Evolutionary conservation across 2,329 filamentous ascomycete genomes (phyloP), one percentile per base, ranked within the genome.

Genomic region (Monilinia fructicola): DNA sequence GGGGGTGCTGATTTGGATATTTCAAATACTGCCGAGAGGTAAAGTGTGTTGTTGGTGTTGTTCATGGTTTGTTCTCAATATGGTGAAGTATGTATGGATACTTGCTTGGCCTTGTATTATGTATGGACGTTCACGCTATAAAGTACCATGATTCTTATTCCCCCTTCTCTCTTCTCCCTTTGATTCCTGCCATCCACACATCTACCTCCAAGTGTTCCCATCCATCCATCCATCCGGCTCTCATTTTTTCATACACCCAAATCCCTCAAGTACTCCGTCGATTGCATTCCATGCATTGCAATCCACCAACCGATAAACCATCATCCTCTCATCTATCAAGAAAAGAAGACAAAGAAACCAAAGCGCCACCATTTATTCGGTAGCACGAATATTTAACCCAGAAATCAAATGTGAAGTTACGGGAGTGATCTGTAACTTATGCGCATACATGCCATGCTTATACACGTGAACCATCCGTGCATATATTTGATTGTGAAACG

Each of bases 341-440:
- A 31, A 50, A 7, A 14, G 6, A 23, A 6, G 11, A 46, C 28
- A 28, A 35, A 28, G 50, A 60, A 44, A 31, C 7, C 4, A 60
- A 38, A 38, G 44, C 44, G 28, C 58, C 44, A 16, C 44, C 28
- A 48, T 38, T 18, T 38, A 50, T 50, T 60, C 23, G 4, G n/a
- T 23, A 50, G 28, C 21, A 48, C n/a, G 56, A 50, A 48, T 5
- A 60, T 5, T 60, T 28, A 35, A 21, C 21, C 9, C 7, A 48
- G 38, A 38, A 60, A 31, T 38, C 12, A 38, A 60, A 50, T 50
- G 0, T 60, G 38, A 50, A 31, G 44, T 38, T 60, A 60, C 44
- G 50, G n/a, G n/a, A 60, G 40, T 60, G 50, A 38, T 50, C n/a
- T 50, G 58, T 60, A 60, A 50, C 58, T 38, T 38, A n/a, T 31